Percentiles rank a stretch among this genome's conserved stretches.
These are phyloP conservation scores for Kodamaea derodonti DNA, from an alignment of 1,139 yeast genomes.

Conservation along the genomic window DNA sequence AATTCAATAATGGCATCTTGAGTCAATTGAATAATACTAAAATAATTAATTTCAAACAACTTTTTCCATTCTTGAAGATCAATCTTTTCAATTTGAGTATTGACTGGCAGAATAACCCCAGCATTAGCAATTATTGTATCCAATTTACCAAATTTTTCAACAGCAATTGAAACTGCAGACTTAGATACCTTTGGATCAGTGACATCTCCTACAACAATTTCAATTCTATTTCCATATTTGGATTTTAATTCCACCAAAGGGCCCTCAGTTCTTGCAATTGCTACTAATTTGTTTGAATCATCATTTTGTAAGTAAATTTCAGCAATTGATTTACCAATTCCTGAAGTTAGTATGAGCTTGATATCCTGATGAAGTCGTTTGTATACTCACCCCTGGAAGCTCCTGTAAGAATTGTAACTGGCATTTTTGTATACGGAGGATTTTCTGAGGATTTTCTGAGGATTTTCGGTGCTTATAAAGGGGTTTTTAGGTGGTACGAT, in stretches of 20 bases:
- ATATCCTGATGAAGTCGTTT: too few species aligned
- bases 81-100: conserved; percentile 42
- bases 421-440: too few species aligned
- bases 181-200: conserved; percentile 36
- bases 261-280: conserved; percentile 64
- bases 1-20: conserved; percentile 57
- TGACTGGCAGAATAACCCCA: conserved; percentile 81
- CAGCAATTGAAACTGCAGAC: conserved; percentile 46
- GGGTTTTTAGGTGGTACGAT: too few species aligned
- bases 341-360: conserved; percentile 29
- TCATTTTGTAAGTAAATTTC: conserved; percentile 41
- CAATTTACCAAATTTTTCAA: conserved; percentile 53
- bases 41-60: conserved; percentile 73
- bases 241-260: conserved; percentile 41
- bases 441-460: too few species aligned
- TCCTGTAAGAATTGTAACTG: conserved; percentile 60
- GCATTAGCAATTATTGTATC: conserved; percentile 82
- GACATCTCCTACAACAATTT: conserved; percentile 66
- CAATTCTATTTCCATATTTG: conserved; percentile 48
- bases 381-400: conserved; percentile 53
- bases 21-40: conserved; percentile 66
- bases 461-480: too few species aligned
- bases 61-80: conserved; percentile 56
- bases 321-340: conserved; percentile 76
- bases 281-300: conserved; percentile 43